Conservation (phyloP, 495 filamentous ascomycete species). For the Neurospora hispaniola region DNA sequence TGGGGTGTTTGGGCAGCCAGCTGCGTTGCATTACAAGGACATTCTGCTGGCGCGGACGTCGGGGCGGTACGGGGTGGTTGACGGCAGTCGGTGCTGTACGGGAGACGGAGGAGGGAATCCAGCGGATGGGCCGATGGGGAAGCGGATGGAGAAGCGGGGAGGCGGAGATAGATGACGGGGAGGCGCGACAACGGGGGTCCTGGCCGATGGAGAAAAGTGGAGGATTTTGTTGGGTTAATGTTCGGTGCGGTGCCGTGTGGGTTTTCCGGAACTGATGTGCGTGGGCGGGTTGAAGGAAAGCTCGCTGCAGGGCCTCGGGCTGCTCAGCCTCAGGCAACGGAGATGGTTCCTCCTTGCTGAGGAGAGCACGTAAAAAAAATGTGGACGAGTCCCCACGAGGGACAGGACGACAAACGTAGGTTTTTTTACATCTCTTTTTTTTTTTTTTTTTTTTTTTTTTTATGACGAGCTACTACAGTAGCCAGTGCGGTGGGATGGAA, state of each 20-base stretch:
- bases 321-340: background rate
- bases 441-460: background rate
- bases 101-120: conserved; percentile 1
- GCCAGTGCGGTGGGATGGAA: background rate
- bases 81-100: background rate
- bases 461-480: background rate
- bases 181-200: background rate
- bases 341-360: background rate
- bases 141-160: conserved; percentile 4
- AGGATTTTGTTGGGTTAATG: conserved; percentile 7
- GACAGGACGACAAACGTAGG: background rate
- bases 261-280: conserved; percentile 7
- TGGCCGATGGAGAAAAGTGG: conserved; percentile 1
- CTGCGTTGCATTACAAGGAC: conserved; percentile 23
- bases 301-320: background rate
- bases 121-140: background rate
- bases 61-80: conserved; percentile 6
- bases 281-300: background rate
- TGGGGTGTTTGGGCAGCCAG: conserved; percentile 5
- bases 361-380: background rate
- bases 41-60: conserved; percentile 8
- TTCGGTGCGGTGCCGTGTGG: conserved; percentile 1
- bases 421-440: background rate
- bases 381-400: background rate
- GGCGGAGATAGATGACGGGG: background rate